These are phyloP conservation scores for Rhodotorula diobovata DNA, from an alignment of 768 basidiomycete genomes.

Conservation along the genomic window DNA sequence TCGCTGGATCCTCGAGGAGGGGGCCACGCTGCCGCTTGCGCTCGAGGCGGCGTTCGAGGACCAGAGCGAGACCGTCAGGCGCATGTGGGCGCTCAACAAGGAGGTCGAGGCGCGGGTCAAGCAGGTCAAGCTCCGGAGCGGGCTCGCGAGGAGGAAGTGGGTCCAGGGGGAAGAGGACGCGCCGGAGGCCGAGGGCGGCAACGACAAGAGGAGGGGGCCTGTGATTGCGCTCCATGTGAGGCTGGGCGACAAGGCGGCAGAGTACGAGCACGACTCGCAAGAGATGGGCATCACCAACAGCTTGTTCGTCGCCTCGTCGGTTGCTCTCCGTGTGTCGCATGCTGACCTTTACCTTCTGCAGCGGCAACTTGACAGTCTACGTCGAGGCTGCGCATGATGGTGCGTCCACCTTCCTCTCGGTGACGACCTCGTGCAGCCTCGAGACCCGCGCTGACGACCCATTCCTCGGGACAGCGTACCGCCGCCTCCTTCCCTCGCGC, in stretches of 20 bases:
- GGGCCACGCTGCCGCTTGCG: constrained; percentile 4
- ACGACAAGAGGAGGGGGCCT: constrained; percentile 2
- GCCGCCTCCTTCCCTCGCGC: constrained; percentile 18
- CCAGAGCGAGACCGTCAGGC: not conserved
- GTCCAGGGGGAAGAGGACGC: not conserved
- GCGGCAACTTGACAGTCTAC: constrained; percentile 26
- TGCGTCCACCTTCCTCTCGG: not conserved
- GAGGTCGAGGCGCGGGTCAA: not conserved
- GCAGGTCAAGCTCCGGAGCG: not conserved
- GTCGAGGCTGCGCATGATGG: constrained; percentile 28
- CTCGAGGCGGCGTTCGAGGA: constrained; percentile 16
- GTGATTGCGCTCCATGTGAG: constrained; percentile 25
- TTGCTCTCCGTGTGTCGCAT: too few relatives aligned
- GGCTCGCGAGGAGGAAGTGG: not conserved
- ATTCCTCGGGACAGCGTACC: not conserved
- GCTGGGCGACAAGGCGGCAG: constrained; percentile 25
- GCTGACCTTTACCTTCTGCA: not conserved
- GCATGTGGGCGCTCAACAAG: constrained; percentile 2
- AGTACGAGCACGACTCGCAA: constrained; percentile 28
- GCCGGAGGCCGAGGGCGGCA: not conserved
- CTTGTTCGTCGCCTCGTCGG: not conserved
- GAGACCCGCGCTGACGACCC: not conserved
- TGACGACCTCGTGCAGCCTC: not conserved
- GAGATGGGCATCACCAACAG: constrained; percentile 31
- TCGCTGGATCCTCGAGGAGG: constrained; percentile 20